Evolutionary conservation across 2,329 filamentous ascomycete genomes (phyloP), one percentile per base, ranked within the genome.

Genomic region (Claviceps sp.): DNA sequence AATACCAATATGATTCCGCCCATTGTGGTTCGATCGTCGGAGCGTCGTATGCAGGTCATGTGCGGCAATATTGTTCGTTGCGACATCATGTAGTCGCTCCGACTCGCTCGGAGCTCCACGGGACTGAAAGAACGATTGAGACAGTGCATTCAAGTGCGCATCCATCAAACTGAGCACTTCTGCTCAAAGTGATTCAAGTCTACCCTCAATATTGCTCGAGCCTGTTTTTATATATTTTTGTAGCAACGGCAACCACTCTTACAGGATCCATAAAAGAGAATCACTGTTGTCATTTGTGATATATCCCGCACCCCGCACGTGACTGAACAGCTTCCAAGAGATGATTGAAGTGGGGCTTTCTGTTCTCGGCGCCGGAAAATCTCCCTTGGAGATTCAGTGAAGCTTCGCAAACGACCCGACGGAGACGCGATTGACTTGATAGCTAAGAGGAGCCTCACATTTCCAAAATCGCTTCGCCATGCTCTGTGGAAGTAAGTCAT

Each of bases 401-500:
- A 47, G 51, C 54, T 40, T 50, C 48, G 22, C 47, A 30, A 42
- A 53, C 40, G 38, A 45, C 45, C 46, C 34, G 40, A 50, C 30
- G 4, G 47, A 62, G 55, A 52, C 59, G 57, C 55, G 56, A 55
- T 57, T 50, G 48, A 37, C 11, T 20, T 26, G 16, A 3, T 48
- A 50, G 48, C 51, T 50, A 14, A 6, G 11, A 44, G 30, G 24
- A 61, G 62, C 63, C 61, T 57, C 54, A 54, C 56, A 45, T 53
- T 55, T 51, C 57, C 52, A 54, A 56, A 46, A 51, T 57, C 56
- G 61, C 5, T 43, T 64, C 62, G 62, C 59, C 55, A 76, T 76
- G 73, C 66, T 75, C 62, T 76, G 73, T 50, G 68, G 66, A 72
- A 76, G 71, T 72, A 63, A 62, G 69, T 62, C 53, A 0, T 6